Evolutionary conservation across 176 grass and related monocot species (phyloP), one percentile per base, ranked within the genome.

Genomic region (Aegilops longissima): DNA sequence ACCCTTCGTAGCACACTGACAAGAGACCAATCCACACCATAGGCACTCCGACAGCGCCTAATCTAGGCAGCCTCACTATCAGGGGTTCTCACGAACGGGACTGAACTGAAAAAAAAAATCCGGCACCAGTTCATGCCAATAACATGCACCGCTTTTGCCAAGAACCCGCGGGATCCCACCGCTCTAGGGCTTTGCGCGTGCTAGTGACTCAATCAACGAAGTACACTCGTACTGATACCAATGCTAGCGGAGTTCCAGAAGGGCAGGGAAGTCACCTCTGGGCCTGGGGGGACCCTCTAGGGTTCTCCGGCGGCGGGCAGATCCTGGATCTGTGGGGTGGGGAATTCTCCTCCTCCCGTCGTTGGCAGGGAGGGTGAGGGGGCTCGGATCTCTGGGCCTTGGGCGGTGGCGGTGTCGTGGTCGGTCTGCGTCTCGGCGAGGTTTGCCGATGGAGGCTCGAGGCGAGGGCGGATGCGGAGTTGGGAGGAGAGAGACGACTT

Each of bases 241-340:
- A 9, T 24, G 14, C 5, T 6, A 30, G 11, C 0, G 5, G 20
- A 6, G 40, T 12, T 9, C 29, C 7, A 9, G 34, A 83, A 73
- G 68, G 65, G 14, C 40, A 24, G 3, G 23, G 1, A 27, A 23
- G 20, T 83, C 36, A 61, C 51, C 52, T 61, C 9, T 12, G 23
- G 40, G 24, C 29, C 54, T 58, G 44, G 42, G 24, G 23, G 49
- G 3, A 10, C 17, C 66, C 35, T 17, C 67, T 82, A 72, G n/a
- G 14, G 81, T 61, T 61, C 51, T 30, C 66, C 12, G 47, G 51
- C 66, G 33, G 66, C 49, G 67, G 81, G 78, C 61, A 47, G 78
- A 80, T 80, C 78, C 38, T 0, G 38, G 78, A 80, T 80, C 61
- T 80, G 78, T 12, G 38, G 38, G 54, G 18, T 0, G 54, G 61